Conservation (phyloP, 441 rosid genomes). For the Isatis lusitanica region DNA sequence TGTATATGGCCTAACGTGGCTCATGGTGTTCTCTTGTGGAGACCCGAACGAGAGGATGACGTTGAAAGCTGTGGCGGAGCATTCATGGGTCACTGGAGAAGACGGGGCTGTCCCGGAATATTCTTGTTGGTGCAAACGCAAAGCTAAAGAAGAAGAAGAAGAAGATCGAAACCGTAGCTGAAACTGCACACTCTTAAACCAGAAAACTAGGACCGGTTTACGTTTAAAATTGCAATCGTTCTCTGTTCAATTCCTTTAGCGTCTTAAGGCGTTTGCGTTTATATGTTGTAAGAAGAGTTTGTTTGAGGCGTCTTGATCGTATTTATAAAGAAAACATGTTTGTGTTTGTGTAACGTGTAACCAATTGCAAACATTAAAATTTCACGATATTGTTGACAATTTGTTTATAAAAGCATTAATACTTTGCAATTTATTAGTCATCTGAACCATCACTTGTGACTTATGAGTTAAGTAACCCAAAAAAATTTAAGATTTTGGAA, state of each 20-base stretch:
- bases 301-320: neutral
- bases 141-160: constrained; percentile 21
- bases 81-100: constrained; percentile 76
- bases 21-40: constrained; percentile 20
- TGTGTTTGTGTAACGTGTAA: too few relatives aligned
- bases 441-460: too few relatives aligned
- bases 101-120: constrained; percentile 58
- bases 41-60: constrained; percentile 73
- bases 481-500: neutral
- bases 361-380: too few relatives aligned
- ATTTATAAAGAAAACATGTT: too few relatives aligned
- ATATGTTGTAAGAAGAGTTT: neutral
- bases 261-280: neutral
- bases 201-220: neutral
- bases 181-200: neutral
- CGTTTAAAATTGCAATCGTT: neutral
- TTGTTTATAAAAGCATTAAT: neutral
- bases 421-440: neutral
- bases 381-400: too few relatives aligned
- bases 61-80: constrained; percentile 59
- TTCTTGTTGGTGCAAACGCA: constrained; percentile 81
- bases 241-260: neutral
- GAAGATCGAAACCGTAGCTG: constrained; percentile 16
- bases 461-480: too few relatives aligned
- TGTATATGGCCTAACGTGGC: neutral